Conservation (phyloP, 1,284 basidiomycete genomes). For the Papiliotrema terrestris region DNA sequence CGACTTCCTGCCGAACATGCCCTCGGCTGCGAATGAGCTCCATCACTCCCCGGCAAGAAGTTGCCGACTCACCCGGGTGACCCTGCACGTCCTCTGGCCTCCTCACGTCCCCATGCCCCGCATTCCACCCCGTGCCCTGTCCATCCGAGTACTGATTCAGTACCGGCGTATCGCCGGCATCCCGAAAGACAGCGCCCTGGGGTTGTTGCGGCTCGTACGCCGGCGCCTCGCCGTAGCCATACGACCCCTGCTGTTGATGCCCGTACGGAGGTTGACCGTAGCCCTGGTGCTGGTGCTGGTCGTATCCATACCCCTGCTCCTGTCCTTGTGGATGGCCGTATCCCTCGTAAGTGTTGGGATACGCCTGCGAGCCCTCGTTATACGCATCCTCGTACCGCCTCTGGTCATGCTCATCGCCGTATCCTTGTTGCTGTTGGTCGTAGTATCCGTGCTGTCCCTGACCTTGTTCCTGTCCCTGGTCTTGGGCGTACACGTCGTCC, state of each 20-base stretch:
- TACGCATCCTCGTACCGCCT: conserved; percentile 28
- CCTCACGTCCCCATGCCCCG: conserved; percentile 13
- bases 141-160: conserved; percentile 19
- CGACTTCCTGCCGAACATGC: conserved; percentile 32
- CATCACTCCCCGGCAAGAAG: neutral
- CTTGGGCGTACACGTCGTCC: conserved; percentile 8
- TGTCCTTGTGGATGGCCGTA: conserved; percentile 11
- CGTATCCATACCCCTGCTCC: conserved; percentile 2
- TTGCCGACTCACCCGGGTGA: conserved; percentile 27
- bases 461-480: neutral
- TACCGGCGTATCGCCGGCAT: conserved; percentile 22
- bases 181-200: conserved; percentile 15
- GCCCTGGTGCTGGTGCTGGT: conserved; percentile 1
- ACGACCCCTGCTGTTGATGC: conserved; percentile 8
- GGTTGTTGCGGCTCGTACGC: conserved; percentile 19
- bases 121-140: conserved; percentile 14
- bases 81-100: conserved; percentile 26
- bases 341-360: conserved; percentile 8
- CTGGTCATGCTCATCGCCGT: neutral
- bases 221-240: conserved; percentile 7
- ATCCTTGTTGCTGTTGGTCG: neutral
- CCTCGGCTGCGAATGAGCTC: conserved; percentile 19
- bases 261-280: neutral
- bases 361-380: conserved; percentile 12
- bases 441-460: neutral